Evolutionary conservation across 2,329 filamentous ascomycete species (phyloP).

Genomic region (Chrysoporthe cubensis): DNA sequence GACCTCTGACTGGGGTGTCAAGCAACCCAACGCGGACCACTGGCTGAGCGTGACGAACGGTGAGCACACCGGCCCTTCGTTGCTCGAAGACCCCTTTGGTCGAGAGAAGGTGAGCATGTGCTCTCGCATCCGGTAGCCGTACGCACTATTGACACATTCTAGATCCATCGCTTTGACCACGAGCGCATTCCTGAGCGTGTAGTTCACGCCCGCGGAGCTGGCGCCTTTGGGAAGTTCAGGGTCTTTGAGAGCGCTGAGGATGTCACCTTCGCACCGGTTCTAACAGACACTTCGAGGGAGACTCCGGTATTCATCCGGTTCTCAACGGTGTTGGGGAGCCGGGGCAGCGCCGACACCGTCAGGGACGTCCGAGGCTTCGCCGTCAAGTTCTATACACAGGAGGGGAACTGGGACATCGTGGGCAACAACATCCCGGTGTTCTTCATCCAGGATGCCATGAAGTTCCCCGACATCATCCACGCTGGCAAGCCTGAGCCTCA

Average conservation of each 20-base stretch:
- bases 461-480: conserved; percentile 70
- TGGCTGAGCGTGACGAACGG: conserved; percentile 71
- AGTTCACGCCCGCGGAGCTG: conserved; percentile 39
- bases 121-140: not conserved
- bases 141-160: not conserved
- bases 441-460: conserved; percentile 76
- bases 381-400: conserved; percentile 75
- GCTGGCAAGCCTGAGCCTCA: conserved; percentile 71
- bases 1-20: conserved; percentile 79
- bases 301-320: conserved; percentile 75
- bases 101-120: conserved; percentile 67
- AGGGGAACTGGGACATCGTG: conserved; percentile 77
- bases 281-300: conserved; percentile 64
- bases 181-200: conserved; percentile 44
- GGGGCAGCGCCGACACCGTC: conserved; percentile 78
- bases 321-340: conserved; percentile 76
- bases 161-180: conserved; percentile 77
- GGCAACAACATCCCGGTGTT: conserved; percentile 78
- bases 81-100: conserved; percentile 73
- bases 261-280: conserved; percentile 64
- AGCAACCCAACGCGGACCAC: conserved; percentile 73
- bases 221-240: conserved; percentile 59
- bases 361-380: conserved; percentile 84
- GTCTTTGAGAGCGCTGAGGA: conserved; percentile 66
- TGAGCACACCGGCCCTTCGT: conserved; percentile 65